A percentile compares a stretch with the other conserved stretches of the same genome.
Conservation (phyloP, 2,329 filamentous ascomycete species). For the Aspergillus ochraceus region DNA sequence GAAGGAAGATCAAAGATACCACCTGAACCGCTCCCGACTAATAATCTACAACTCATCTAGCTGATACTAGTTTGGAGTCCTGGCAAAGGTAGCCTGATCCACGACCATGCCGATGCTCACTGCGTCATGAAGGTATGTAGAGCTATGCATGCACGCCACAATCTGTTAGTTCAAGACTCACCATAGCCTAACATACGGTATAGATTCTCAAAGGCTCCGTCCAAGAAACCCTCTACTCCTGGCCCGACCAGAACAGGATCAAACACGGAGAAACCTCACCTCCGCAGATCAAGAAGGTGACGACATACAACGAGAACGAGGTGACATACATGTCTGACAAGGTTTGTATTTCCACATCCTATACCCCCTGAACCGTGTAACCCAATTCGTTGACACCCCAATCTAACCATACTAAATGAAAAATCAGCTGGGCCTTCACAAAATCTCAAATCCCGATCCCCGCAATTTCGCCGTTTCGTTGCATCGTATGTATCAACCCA, state of each 20-base stretch:
- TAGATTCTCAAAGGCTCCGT: slow-evolving; percentile 74
- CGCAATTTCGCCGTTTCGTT: slow-evolving; percentile 78
- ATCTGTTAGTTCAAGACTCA: no score
- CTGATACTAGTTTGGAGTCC: slow-evolving; percentile 88
- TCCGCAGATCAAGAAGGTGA: slow-evolving; percentile 66
- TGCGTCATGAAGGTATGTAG: slow-evolving; percentile 74
- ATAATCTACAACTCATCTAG: slow-evolving; percentile 44
- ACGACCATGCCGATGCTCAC: slow-evolving; percentile 86
- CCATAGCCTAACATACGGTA: neutral
- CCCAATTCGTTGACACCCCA: slow-evolving; percentile 2
- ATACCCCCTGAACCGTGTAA: neutral
- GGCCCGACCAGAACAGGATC: slow-evolving; percentile 56
- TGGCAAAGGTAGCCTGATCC: slow-evolving; percentile 78
- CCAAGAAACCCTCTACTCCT: slow-evolving; percentile 78
- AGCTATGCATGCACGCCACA: neutral
- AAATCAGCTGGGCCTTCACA: slow-evolving; percentile 73
- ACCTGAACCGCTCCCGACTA: no score
- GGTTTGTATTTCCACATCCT: slow-evolving; percentile 38
- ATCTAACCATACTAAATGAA: neutral
- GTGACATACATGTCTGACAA: slow-evolving; percentile 90
- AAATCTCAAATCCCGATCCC: slow-evolving; percentile 71
- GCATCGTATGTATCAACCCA: slow-evolving; percentile 57
- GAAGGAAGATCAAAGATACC: no score
- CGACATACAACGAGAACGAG: slow-evolving; percentile 66
- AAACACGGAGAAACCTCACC: slow-evolving; percentile 52